phyloP scores from a whole-genome alignment of 495 filamentous ascomycete genomes.

The Daldinia childiae region DNA sequence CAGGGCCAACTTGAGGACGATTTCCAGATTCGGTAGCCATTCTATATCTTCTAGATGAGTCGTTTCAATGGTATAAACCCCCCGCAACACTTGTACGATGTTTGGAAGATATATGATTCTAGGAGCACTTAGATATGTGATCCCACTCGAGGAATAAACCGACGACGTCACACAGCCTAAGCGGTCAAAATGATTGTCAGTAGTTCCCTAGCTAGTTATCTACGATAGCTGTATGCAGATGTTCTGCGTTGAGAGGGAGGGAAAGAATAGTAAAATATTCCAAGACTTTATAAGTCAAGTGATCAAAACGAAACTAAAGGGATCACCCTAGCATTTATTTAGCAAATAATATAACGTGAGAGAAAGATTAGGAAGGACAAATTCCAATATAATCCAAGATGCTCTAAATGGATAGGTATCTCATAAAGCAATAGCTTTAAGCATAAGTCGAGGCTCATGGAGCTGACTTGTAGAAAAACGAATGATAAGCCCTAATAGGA shows the following conservation, averaged over 20 bases:
- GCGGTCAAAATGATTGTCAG: conserved; percentile 1
- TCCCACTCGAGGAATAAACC: conserved; percentile 2
- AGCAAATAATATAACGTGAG: conserved; percentile 13
- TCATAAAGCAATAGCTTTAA: conserved; percentile 29
- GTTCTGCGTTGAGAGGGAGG: conserved; percentile 12
- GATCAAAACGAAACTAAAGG: conserved; percentile 9
- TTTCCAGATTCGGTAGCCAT: conserved; percentile 42
- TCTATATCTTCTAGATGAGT: conserved; percentile 8
- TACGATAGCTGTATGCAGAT: conserved; percentile 5
- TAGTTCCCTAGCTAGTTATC: conserved; percentile 4
- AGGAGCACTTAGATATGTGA: neutral
- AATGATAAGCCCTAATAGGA: conserved; percentile 38
- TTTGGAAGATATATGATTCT: neutral
- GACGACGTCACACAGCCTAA: conserved; percentile 7
- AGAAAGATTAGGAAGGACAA: conserved; percentile 12
- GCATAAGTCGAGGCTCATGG: conserved; percentile 23
- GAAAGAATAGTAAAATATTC: conserved; percentile 1
- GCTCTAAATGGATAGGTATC: conserved; percentile 3
- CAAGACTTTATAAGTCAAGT: conserved; percentile 11
- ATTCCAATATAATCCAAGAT: conserved; percentile 22
- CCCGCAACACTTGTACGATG: conserved; percentile 1
- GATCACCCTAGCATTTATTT: neutral
- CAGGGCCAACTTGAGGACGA: conserved; percentile 61
- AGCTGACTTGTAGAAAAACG: conserved; percentile 27
- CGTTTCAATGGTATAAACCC: neutral